A percentile compares a stretch with the other conserved stretches of the same genome.
These are phyloP conservation scores for Talaromyces nanjingensis DNA, from an alignment of 495 filamentous ascomycete genomes.

Conservation along the genomic window DNA sequence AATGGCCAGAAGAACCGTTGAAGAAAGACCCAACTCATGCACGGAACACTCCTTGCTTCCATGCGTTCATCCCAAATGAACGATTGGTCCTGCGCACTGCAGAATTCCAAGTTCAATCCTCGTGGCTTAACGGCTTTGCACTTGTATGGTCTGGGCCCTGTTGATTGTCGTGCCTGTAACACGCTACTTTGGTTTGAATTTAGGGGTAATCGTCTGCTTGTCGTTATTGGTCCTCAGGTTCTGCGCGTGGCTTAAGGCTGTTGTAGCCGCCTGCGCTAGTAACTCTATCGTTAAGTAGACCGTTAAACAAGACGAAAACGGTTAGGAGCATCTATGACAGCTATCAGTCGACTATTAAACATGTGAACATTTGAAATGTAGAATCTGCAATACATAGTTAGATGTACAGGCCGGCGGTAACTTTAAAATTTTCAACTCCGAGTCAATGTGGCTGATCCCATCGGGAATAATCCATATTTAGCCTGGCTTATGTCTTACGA, in stretches of 20 bases:
- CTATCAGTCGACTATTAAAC: neutral
- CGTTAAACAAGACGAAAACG: neutral
- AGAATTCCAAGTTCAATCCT: neutral
- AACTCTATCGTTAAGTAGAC: neutral
- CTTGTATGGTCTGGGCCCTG: neutral
- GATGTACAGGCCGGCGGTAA: neutral
- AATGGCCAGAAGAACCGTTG: neutral
- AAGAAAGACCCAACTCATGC: neutral
- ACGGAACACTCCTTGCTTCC: neutral
- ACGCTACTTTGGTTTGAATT: neutral
- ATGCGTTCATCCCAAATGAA: neutral
- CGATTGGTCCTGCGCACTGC: neutral
- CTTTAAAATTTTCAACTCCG: neutral
- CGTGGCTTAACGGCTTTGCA: neutral
- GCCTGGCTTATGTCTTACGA: neutral
- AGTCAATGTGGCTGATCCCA: neutral
- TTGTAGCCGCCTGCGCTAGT: neutral
- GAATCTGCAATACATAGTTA: neutral
- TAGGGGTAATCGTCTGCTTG: too few relatives aligned
- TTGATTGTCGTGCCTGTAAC: neutral
- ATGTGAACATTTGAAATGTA: too few relatives aligned
- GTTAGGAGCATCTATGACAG: neutral
- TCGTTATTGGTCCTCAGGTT: too few relatives aligned
- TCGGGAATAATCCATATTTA: neutral
- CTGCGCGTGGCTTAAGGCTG: too few relatives aligned